phyloP scores from a whole-genome alignment of 352 stramenopile species.

The Pythium dissimile region DNA sequence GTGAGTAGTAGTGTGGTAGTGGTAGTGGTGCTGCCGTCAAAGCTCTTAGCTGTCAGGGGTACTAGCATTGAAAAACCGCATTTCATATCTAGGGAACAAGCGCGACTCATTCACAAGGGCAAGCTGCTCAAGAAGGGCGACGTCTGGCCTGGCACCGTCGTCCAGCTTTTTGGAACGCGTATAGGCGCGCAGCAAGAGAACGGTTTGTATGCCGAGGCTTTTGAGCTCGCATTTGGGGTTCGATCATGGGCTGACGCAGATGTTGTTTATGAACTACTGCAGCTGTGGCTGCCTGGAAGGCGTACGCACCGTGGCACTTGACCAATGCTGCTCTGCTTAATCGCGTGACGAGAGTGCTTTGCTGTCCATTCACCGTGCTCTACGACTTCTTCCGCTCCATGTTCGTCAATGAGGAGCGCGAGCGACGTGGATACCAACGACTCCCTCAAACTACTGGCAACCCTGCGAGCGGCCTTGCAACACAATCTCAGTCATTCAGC shows the following conservation, averaged over 20 bases:
- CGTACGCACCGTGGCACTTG: conserved; percentile 31
- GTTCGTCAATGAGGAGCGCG: conserved; percentile 36
- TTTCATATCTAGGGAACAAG: conserved; percentile 43
- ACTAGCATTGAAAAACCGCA: neutral
- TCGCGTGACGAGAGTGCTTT: conserved; percentile 46
- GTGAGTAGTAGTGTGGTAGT: conserved; percentile 28
- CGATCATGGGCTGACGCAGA: neutral
- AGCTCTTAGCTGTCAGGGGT: too few species aligned
- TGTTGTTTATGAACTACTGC: conserved; percentile 16
- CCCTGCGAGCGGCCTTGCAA: neutral
- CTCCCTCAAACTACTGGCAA: conserved; percentile 19
- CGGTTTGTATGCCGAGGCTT: conserved; percentile 1
- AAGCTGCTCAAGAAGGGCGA: conserved; percentile 83
- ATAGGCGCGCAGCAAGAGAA: conserved; percentile 24
- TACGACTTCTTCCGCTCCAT: conserved; percentile 72
- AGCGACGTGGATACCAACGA: conserved; percentile 43
- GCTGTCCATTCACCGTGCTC: conserved; percentile 58
- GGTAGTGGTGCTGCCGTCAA: too few species aligned
- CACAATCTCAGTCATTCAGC: conserved; percentile 34
- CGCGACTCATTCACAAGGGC: conserved; percentile 69
- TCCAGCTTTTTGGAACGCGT: conserved; percentile 79
- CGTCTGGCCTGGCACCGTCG: conserved; percentile 72
- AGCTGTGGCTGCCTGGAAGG: conserved; percentile 19
- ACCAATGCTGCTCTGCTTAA: conserved; percentile 21
- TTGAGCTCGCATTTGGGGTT: too few species aligned